Conservation (phyloP, 2,329 filamentous ascomycete genomes). For the Graphiopsis chlorocephala region DNA sequence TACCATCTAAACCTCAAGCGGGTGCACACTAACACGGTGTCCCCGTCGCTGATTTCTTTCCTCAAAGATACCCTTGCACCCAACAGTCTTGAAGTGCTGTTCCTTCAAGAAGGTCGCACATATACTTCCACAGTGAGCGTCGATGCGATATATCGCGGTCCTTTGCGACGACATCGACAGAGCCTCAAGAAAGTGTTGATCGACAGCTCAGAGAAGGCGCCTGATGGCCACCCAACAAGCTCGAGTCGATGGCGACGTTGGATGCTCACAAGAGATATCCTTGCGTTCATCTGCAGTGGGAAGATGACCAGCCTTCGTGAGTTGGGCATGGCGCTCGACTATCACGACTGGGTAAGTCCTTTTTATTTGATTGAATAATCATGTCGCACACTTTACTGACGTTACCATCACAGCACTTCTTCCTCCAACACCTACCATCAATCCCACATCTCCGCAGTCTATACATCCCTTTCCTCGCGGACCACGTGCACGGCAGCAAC, state of each 20-base stretch:
- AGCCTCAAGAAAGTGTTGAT: constrained; percentile 73
- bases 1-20: constrained; percentile 69
- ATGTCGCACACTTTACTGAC: neutral
- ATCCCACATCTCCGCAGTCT: constrained; percentile 68
- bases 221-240: constrained; percentile 39
- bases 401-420: constrained; percentile 60
- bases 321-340: constrained; percentile 69
- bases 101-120: constrained; percentile 65
- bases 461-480: constrained; percentile 66
- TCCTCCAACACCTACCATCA: constrained; percentile 70
- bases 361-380: too few relatives aligned
- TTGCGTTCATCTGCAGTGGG: constrained; percentile 73
- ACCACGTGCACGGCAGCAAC: constrained; percentile 55
- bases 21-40: constrained; percentile 72
- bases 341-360: constrained; percentile 72
- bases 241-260: constrained; percentile 62
- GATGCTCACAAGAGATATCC: constrained; percentile 66
- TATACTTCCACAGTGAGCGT: constrained; percentile 61
- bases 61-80: constrained; percentile 74
- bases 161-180: constrained; percentile 66
- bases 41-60: constrained; percentile 67
- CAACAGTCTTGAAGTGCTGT: constrained; percentile 75
- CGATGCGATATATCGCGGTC: constrained; percentile 67
- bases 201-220: constrained; percentile 62
- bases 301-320: constrained; percentile 70